phyloP scores from a whole-genome alignment of 2,329 filamentous ascomycete genomes.

The Onygena corvina region DNA sequence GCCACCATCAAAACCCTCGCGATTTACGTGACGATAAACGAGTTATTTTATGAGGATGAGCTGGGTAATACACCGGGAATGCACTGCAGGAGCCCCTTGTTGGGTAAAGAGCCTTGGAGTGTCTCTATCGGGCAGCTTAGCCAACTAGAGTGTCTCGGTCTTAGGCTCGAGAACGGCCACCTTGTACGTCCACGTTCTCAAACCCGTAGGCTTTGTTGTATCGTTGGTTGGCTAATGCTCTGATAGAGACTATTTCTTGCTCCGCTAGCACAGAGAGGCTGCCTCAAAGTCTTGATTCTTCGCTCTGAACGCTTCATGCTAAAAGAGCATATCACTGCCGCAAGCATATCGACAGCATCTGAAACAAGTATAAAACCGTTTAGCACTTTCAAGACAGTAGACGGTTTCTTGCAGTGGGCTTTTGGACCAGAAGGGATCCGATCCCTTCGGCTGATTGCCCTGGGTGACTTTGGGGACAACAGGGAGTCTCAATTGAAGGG shows the following conservation, averaged over 20 bases:
- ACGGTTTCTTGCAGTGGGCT: neutral
- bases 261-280: neutral
- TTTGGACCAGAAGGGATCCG: constrained; percentile 1
- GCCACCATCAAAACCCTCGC: neutral
- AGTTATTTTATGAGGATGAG: too few species aligned
- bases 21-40: neutral
- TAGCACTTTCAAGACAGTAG: neutral
- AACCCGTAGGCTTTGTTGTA: neutral
- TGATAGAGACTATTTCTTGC: neutral
- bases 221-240: neutral
- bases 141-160: too few species aligned
- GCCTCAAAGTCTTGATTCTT: neutral
- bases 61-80: too few species aligned
- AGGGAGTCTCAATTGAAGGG: neutral
- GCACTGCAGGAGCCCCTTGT: neutral
- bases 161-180: too few species aligned
- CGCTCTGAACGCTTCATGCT: neutral
- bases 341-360: too few species aligned
- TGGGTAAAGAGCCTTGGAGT: too few species aligned
- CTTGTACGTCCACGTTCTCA: neutral
- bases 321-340: too few species aligned
- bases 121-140: too few species aligned
- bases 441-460: neutral
- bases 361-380: neutral
- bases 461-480: neutral